Evolutionary conservation across 1,139 yeast species (phyloP), one percentile per base, ranked within the genome.

Genomic region (Arxiozyma bovina): DNA sequence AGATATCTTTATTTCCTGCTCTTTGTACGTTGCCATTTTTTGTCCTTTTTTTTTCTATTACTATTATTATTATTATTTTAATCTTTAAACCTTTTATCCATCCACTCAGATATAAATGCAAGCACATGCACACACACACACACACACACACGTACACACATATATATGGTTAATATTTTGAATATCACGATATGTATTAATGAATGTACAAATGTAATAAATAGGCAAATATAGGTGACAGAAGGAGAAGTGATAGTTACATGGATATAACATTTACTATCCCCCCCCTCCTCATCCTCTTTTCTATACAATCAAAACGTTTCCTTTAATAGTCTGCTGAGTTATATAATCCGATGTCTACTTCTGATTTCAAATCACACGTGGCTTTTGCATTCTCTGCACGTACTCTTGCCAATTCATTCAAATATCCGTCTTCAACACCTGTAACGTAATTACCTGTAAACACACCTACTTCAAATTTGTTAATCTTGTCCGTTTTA

Each of bases 401-500:
- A 68, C 98, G 81, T 55, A 89, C 82, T 60, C 78, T 76, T 70
- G 91, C 98, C 61, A 93, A 79, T 67, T 88, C 93, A 63, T 81
- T 82, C 56, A 93, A 72, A 70, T 93, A 91, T 53, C 81, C 80
- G 65, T 87, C 85, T 70, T 89, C 96, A 49, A 85, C 86, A 54
- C 98, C 98, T 20, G 99, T 93, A 59, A 93, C 82, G 70, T 93
- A 93, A 60, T 83, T 73, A 53, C 99, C 99, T 20, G 96, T 93
- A 71, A 93, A 93, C n/a, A 93, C 99, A 69, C 99, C 99, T 53
- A 88, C 93, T 73, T 93, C 99, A 66, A 90, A 93, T 48, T 73
- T 71, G 20, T 73, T 65, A 42, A 72, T 68, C 11, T 66, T 67
- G 30, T 78, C 79, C n/a, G 76, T 73, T 60, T 73, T 72, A 72